Evolutionary conservation across 2,329 filamentous ascomycete genomes (phyloP), one percentile per base, ranked within the genome.

Genomic region (Talaromyces sp.): DNA sequence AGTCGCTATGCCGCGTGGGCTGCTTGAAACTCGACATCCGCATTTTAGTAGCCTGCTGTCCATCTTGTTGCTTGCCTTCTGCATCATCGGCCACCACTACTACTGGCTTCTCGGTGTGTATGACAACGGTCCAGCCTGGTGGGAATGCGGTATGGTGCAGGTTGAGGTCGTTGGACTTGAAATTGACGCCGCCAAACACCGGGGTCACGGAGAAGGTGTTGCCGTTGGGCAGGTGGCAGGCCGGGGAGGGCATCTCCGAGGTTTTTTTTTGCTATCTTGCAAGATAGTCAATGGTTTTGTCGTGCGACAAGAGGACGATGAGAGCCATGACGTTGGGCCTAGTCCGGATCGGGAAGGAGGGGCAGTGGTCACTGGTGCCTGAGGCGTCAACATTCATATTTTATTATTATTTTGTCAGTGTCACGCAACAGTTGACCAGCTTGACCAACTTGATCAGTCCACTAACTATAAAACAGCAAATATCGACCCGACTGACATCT

Each of bases 151-250:
- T 87, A 68, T 85, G 84, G 69, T 89, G 86, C 30, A 83, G 80
- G 69, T 84, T 89, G 65, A 91, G 79, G 64, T 95, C 89, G 72
- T 91, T 89, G 61, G 88, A 86, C 74, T 93, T 95, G 86, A 97
- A 97, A 69, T 89, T 91, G 61, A 95, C 83, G 34, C 94, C 94
- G n/a, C 90, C 92, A 73, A 96, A 97, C 30, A 96, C 91, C 0
- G 92, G 90, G 14, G 87, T 87, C 34, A 96, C 89, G 3, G 88
- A 89, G 71, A 95, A 85, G 66, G 83, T 88, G 78, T 95, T 91
- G 70, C 93, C 94, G 77, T 97, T 96, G 55, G 94, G 94, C 67
- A 98, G 82, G 74, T 89, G 85, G 63, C 74, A 72, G 47, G 63
- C 67, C 40, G 64, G 50, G 8, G 66, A 64, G 44, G 62, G 64